These are phyloP conservation scores for Angomonas deanei DNA, from an alignment of 208 protist species.

Conservation along the genomic window DNA sequence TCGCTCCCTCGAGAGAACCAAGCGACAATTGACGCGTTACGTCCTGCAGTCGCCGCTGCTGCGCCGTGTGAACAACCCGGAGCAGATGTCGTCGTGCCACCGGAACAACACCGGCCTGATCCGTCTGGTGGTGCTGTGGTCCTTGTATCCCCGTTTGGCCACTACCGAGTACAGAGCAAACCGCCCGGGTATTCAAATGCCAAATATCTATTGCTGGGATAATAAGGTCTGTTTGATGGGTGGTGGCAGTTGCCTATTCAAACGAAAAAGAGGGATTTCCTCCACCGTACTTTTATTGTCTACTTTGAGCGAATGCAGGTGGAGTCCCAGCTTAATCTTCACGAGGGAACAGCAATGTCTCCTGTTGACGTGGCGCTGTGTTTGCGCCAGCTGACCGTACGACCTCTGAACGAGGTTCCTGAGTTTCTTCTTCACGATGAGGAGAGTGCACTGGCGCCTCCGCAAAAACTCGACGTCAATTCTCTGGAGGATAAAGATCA, in stretches of 20 bases:
- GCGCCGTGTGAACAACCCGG: slow-evolving; percentile 32
- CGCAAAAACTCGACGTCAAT: slow-evolving; percentile 28
- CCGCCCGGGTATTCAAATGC: slow-evolving; percentile 21
- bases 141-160: slow-evolving; percentile 68
- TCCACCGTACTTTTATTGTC: slow-evolving; percentile 44
- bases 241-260: slow-evolving; percentile 42
- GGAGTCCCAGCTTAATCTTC: slow-evolving; percentile 67
- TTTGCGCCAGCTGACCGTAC: slow-evolving; percentile 62
- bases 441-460: slow-evolving; percentile 49
- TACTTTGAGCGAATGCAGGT: slow-evolving; percentile 82
- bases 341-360: slow-evolving; percentile 66
- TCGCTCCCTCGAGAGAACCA: slow-evolving; percentile 74
- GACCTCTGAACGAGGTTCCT: slow-evolving; percentile 43
- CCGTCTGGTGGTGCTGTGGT: slow-evolving; percentile 73
- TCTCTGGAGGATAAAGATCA: slow-evolving; percentile 33
- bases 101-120: slow-evolving; percentile 63
- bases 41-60: slow-evolving; percentile 65
- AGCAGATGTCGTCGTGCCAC: slow-evolving; percentile 48
- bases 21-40: slow-evolving; percentile 65
- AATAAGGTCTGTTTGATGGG: slow-evolving; percentile 58
- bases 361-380: slow-evolving; percentile 68
- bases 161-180: slow-evolving; percentile 70
- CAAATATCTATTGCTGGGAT: slow-evolving; percentile 79
- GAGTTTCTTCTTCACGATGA: slow-evolving; percentile 44
- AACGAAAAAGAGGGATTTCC: slow-evolving; percentile 40